Evolutionary conservation across 2,329 filamentous ascomycete genomes (phyloP), one percentile per base, ranked within the genome.

Genomic region (Cladorrhinum sp.): DNA sequence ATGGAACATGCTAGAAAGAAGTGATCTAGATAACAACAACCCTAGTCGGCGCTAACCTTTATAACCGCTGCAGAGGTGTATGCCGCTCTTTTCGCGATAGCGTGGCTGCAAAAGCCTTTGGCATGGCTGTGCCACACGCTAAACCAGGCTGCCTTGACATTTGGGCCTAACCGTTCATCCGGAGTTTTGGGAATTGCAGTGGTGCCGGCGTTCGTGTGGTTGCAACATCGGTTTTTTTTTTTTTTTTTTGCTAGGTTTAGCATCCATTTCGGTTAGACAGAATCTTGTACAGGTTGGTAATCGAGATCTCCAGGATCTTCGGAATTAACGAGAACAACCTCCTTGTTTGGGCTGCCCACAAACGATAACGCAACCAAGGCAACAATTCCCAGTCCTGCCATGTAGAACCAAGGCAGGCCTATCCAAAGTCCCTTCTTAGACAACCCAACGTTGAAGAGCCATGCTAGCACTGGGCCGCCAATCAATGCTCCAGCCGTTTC

Each of bases 401-500:
- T 51, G 22, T 66, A 66, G 27, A 67, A 67, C 65, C 65, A 67
- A 20, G 65, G 65, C 50, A 67, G 48, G 0, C 65, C 65, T 0
- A 36, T 56, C 65, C 64, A 66, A 1, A 62, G 10, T 7, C 64
- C 65, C 16, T 50, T 53, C 20, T 50, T 62, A 1, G 52, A 49
- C 32, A 67, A n/a, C 1, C 65, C 66, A 7, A 62, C 23, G 20
- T 52, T 62, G 29, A 67, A 66, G n/a, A 54, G 61, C 59, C 60
- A 59, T 1, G 65, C 65, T 27, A 68, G 45, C 6, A 65, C 62
- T 0, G 65, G 65, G 0, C 66, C 66, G 1, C 64, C 65, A 51
- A 68, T 58, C 5, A 66, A 20, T 0, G 61, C 60, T 13, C 65
- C 64, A n/a, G 51, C 50, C 0, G 62, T 68, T 20, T 68, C 65